These are phyloP conservation scores for Dipteronia sinensis DNA, from an alignment of 345 rosid genomes.

Conservation along the genomic window DNA sequence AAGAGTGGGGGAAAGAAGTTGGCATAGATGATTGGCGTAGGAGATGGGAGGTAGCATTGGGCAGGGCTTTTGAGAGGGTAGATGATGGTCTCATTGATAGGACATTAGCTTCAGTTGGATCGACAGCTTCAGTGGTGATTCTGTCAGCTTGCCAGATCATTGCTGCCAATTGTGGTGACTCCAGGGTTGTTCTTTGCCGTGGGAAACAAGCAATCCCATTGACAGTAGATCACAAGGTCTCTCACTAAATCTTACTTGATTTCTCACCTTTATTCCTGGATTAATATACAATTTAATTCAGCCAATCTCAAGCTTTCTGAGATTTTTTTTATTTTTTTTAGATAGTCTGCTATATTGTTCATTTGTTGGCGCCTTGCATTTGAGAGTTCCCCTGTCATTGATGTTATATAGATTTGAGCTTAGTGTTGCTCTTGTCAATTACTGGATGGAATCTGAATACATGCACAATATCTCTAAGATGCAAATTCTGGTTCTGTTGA, in stretches of 20 bases:
- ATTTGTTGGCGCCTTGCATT: background rate
- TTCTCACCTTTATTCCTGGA: background rate
- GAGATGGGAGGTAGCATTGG: constrained; percentile 23
- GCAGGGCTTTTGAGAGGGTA: constrained; percentile 11
- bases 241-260: background rate
- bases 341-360: background rate
- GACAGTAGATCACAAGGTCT: constrained; percentile 25
- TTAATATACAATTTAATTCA: background rate
- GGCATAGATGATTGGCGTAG: constrained; percentile 8
- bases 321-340: background rate
- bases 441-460: background rate
- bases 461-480: too few relatives aligned
- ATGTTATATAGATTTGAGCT: background rate
- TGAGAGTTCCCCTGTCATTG: background rate
- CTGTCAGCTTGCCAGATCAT: constrained; percentile 25
- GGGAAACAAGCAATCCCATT: constrained; percentile 24
- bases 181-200: constrained; percentile 19
- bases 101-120: constrained; percentile 15
- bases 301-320: background rate
- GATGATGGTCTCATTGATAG: constrained; percentile 14
- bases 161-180: constrained; percentile 25
- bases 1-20: constrained; percentile 16
- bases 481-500: too few relatives aligned
- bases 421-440: background rate
- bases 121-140: constrained; percentile 17